Evolutionary conservation across 495 filamentous ascomycete genomes (phyloP).

Genomic region (Hyaloscypha hepaticicola): DNA sequence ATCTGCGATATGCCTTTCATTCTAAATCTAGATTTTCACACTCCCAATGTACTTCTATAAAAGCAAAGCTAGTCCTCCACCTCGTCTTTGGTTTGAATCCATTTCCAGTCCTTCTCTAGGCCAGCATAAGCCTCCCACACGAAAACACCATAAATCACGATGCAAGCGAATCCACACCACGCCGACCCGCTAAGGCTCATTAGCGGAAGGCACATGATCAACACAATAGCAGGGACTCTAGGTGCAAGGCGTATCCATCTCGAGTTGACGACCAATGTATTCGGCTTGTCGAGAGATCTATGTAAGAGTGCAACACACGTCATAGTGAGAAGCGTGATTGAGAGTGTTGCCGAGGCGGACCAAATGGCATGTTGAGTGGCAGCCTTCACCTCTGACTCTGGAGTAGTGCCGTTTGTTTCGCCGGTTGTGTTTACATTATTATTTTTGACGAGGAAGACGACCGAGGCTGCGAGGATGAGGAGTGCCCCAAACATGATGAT

Average conservation of each 20-base stretch:
- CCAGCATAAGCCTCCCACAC: slow-evolving; percentile 32
- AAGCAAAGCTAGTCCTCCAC: not conserved
- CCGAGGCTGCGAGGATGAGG: slow-evolving; percentile 34
- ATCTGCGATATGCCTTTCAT: too few species aligned
- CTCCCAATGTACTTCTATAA: too few species aligned
- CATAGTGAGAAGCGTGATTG: slow-evolving; percentile 20
- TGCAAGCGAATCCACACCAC: slow-evolving; percentile 19
- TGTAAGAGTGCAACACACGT: slow-evolving; percentile 31
- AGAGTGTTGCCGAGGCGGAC: slow-evolving; percentile 27
- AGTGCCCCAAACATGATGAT: slow-evolving; percentile 30
- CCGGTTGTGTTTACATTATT: not conserved
- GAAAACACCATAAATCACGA: slow-evolving; percentile 22
- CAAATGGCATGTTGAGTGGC: slow-evolving; percentile 27
- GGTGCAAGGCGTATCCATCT: slow-evolving; percentile 30
- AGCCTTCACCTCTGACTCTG: not conserved
- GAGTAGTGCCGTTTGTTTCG: not conserved
- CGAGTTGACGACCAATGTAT: slow-evolving; percentile 30
- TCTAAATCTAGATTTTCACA: too few species aligned
- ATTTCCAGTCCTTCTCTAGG: slow-evolving; percentile 27
- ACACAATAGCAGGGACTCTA: slow-evolving; percentile 18
- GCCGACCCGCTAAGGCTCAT: slow-evolving; percentile 7
- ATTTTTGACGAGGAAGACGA: slow-evolving; percentile 31
- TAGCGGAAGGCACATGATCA: slow-evolving; percentile 29
- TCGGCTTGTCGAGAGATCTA: slow-evolving; percentile 25
- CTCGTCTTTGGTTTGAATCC: slow-evolving; percentile 24